Percentiles rank a stretch among this genome's conserved stretches.
These are phyloP conservation scores for Chaetomium tenue DNA, from an alignment of 495 filamentous ascomycete species.

Conservation along the genomic window DNA sequence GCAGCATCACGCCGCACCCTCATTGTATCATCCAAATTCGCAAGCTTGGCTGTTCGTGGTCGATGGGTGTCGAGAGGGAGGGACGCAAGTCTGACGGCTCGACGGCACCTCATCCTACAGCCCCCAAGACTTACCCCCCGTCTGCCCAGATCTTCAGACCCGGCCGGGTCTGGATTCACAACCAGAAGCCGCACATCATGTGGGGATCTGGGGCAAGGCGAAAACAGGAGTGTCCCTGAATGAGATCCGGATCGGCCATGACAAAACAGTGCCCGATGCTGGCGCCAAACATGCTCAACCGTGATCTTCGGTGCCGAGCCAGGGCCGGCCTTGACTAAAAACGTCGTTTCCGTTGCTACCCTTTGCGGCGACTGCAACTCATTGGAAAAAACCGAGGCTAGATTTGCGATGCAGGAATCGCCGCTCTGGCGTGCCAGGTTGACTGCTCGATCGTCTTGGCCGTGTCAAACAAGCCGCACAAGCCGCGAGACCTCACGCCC, in stretches of 20 bases:
- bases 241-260: constrained; percentile 32
- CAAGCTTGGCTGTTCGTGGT: neutral
- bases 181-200: constrained; percentile 17
- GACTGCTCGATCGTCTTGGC: constrained; percentile 18
- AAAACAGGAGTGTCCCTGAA: constrained; percentile 30
- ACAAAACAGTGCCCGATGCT: constrained; percentile 36
- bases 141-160: constrained; percentile 4
- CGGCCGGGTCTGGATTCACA: constrained; percentile 20
- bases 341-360: constrained; percentile 27
- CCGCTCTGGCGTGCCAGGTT: constrained; percentile 32
- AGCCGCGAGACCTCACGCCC: constrained; percentile 1
- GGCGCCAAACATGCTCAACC: constrained; percentile 41
- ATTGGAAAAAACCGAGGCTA: constrained; percentile 14
- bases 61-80: neutral
- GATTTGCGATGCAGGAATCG: constrained; percentile 36
- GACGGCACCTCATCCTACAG: neutral
- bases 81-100: neutral
- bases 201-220: constrained; percentile 24
- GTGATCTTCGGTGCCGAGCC: constrained; percentile 34
- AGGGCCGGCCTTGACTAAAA: constrained; percentile 33
- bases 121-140: neutral
- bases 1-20: neutral
- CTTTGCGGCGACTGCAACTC: constrained; percentile 16
- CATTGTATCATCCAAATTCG: neutral
- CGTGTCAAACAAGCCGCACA: constrained; percentile 16